phyloP scores from a whole-genome alignment of 2,329 filamentous ascomycete genomes.

The Samsoniella hepiali region DNA sequence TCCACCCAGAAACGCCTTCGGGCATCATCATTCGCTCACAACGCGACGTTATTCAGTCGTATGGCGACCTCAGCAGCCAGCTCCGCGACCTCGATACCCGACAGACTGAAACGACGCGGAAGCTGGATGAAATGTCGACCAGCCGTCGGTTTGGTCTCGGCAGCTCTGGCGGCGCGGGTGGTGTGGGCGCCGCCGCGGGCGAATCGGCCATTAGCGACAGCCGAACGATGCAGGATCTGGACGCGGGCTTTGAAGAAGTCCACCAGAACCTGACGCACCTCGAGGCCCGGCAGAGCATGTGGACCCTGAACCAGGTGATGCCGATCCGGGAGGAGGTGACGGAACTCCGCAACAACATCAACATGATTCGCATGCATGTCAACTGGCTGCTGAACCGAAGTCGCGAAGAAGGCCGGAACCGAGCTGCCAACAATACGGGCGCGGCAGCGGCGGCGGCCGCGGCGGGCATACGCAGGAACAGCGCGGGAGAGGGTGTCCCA shows the following conservation, averaged over 20 bases:
- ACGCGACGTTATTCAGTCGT: slow-evolving; percentile 45
- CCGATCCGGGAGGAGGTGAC: slow-evolving; percentile 61
- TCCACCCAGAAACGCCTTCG: slow-evolving; percentile 48
- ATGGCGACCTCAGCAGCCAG: slow-evolving; percentile 34
- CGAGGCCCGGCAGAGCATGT: slow-evolving; percentile 58
- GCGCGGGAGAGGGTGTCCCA: slow-evolving; percentile 27
- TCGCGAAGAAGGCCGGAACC: slow-evolving; percentile 44
- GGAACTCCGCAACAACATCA: slow-evolving; percentile 55
- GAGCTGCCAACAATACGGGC: slow-evolving; percentile 36
- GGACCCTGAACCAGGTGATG: slow-evolving; percentile 59
- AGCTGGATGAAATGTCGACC: slow-evolving; percentile 40
- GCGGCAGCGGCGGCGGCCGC: slow-evolving; percentile 22
- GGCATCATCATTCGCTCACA: slow-evolving; percentile 49
- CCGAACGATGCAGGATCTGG: slow-evolving; percentile 42
- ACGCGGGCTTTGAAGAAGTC: slow-evolving; percentile 51
- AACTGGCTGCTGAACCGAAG: slow-evolving; percentile 55
- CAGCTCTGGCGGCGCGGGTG: too few relatives aligned
- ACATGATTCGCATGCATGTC: slow-evolving; percentile 57
- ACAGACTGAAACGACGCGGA: slow-evolving; percentile 34
- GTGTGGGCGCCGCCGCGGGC: background rate
- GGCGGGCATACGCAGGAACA: slow-evolving; percentile 31
- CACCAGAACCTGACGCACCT: slow-evolving; percentile 56
- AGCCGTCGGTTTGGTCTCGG: slow-evolving; percentile 23
- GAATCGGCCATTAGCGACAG: slow-evolving; percentile 49
- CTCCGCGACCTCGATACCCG: slow-evolving; percentile 34